Base-by-base conservation (phyloP, 108 stramenopile species). In the Nitzschia sp. region DNA sequence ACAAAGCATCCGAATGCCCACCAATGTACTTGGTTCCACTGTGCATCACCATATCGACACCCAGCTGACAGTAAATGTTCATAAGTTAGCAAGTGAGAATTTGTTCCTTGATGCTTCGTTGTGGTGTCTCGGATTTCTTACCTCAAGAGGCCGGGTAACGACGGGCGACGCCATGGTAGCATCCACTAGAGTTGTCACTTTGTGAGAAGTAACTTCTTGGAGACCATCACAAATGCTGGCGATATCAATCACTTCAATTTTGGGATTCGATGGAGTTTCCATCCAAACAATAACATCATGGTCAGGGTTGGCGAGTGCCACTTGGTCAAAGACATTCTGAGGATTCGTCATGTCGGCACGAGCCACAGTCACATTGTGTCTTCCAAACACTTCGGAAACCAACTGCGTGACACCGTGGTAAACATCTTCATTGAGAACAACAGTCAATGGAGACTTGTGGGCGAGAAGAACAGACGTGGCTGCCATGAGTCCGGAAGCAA, bases 201-300 rank as follows among this genome's bases (percentile, higher is more conserved):
- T 40, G n/a, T 51, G 15, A 29, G 34, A 25, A 0, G 64, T 7
- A 29, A 67, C 11, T 34, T 10, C 42, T 70, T 56, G 25, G 10
- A 78, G 80, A 8, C 63, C 39, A 10, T 80, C 34, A 61, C 82
- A 86, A 14, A 91, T 56, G 26, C 63, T 65, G 53, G 63, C 63
- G 24, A 96, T 82, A 69, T 95, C 88, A 7, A 89, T 78, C 22
- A 96, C 85, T 24, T 94, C 74, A 48, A 80, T 84, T 26, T 80
- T 48, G 1, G 95, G 95, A 71, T 96, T 96, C 17, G 91, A 93
- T 0, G 95, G 95, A 24, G 83, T 93, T 73, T 96, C 95, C 78
- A 93, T 87, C 93, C 95, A 96, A 8, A 96, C 76, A 69, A 96
- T 67, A 11, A 88, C 48, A 53, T 78, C 65, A n/a, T 55, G 10